These are phyloP conservation scores for Hanseniaspora nectarophila DNA, from an alignment of 805 yeast species.

Conservation along the genomic window DNA sequence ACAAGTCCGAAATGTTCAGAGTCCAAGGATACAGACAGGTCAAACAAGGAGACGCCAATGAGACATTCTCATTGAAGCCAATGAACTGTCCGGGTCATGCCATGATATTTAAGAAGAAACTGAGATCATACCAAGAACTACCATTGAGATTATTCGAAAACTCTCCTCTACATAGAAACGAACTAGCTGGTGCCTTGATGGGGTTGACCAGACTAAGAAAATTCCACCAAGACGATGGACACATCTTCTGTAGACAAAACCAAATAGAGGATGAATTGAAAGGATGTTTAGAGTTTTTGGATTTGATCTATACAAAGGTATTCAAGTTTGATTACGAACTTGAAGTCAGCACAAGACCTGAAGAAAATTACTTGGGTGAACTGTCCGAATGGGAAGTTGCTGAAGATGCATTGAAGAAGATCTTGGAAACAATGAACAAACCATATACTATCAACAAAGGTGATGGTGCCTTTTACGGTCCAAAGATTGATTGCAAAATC, in stretches of 20 bases:
- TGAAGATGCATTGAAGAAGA: slow-evolving; percentile 50
- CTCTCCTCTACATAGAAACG: slow-evolving; percentile 86
- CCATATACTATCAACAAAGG: slow-evolving; percentile 69
- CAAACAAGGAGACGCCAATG: slow-evolving; percentile 24
- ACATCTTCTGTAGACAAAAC: slow-evolving; percentile 71
- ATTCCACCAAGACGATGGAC: slow-evolving; percentile 98
- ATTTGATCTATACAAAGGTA: slow-evolving; percentile 59
- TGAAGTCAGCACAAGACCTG: slow-evolving; percentile 76
- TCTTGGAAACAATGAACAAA: slow-evolving; percentile 43
- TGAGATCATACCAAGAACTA: slow-evolving; percentile 71
- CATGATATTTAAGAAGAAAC: slow-evolving; percentile 59
- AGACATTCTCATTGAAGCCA: slow-evolving; percentile 75
- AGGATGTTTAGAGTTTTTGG: slow-evolving; percentile 59
- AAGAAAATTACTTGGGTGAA: slow-evolving; percentile 63
- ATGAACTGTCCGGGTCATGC: slow-evolving; percentile 97
- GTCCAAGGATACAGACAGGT: slow-evolving; percentile 46
- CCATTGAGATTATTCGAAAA: slow-evolving; percentile 83
- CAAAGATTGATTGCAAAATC: slow-evolving; percentile 79
- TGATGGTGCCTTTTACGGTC: slow-evolving; percentile 97
- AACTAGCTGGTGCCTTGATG: slow-evolving; percentile 83
- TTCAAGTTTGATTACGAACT: slow-evolving; percentile 39
- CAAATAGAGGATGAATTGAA: slow-evolving; percentile 69
- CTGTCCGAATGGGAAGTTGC: slow-evolving; percentile 72
- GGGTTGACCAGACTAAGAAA: slow-evolving; percentile 88
- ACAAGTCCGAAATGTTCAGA: slow-evolving; percentile 85